Base-by-base conservation (phyloP, 1,139 yeast genomes). In the Williopsis jadinii region DNA sequence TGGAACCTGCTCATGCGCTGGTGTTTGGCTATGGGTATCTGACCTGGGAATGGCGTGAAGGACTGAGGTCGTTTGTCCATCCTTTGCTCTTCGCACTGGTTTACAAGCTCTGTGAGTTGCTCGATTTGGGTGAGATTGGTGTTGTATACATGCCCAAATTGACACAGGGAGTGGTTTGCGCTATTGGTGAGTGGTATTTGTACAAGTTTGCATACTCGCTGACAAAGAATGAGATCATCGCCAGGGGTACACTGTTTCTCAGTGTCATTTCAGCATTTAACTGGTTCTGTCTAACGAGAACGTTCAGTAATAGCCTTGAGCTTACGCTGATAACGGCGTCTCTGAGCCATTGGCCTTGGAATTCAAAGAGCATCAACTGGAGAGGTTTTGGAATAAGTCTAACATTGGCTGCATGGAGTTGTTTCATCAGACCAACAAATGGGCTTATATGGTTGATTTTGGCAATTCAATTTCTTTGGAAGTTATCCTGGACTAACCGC, bases 21-120 rank as follows among this genome's bases (percentile, higher is more conserved):
- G 82, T 81, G 0, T 88, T 72, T 59, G 92, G 94, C 1, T 83
- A 80, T 48, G 98, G 98, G 0, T 78, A 80, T 53, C 58, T 80
- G 37, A 88, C 98, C 0, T 94, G 99, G 98, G 99, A 94, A 62
- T 94, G 98, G 98, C 58, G 66, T 30, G 68, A 72, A 39, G 81
- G 79, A 2, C 64, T 94, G 9, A 64, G 99, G 46, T 83, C 95
- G 12, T 80, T 86, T 34, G 63, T 84, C 0, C 94, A 88, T 54
- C 97, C 98, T 0, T 62, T 81, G 39, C 46, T 90, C 1, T 88
- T 85, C 58, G 60, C 51, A 1, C 9, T 30, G 5, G 38, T 45
- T 3, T 54, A 43, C 29, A 35, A 41, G 29, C 12, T 47, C 8
- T 42, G 46, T n/a, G 49, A 48, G 3, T 3, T 45, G 2, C 41